Evolutionary conservation across 2,329 filamentous ascomycete genomes (phyloP), one percentile per base, ranked within the genome.

Genomic region (Stromatinia cepivora): DNA sequence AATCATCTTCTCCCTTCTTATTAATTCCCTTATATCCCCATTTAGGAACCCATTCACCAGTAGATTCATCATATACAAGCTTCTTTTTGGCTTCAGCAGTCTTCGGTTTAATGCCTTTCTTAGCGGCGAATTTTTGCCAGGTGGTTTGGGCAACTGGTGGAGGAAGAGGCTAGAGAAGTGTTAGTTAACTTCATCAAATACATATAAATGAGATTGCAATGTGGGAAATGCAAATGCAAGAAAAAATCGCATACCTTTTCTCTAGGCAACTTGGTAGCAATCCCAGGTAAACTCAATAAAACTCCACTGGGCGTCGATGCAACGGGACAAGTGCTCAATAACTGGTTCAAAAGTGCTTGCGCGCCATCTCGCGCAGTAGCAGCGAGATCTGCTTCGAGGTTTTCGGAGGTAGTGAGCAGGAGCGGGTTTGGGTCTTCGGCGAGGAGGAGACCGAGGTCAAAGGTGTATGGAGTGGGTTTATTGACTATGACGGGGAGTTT

Each of bases 21-120:
- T 95, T 95, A 80, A 92, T 89, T 71, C 91, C 94, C 83, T 94
- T 91, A 83, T 95, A 97, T 0, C 95, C 95, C 93, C 94, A 99
- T 81, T 93, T 94, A 72, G 92, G 90, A 78, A 93, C 91, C 93
- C 93, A 98, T 79, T 95, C 92, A 73, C 92, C 91, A 45, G 84
- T 91, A 70, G 85, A 88, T 81, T 97, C 92, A 80, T 98, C 93
- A 80, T 90, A 98, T 69, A 90, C 88, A 76, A 94, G 82, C 82
- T 97, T 91, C 80, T 88, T 86, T 72, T 88, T 86, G 80, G 89
- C 85, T 79, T 95, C 93, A 74, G 91, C 88, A 74, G 88, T 91
- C 87, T 94, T 97, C 81, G 89, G 88, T 83, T 91, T 92, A 82
- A 99, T 98, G 69, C 95, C 95, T 86, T 97, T 97, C 88, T 97